Percentiles rank a stretch among this genome's conserved stretches.
These are phyloP conservation scores for Phytophthora pluvialis DNA, from an alignment of 352 stramenopile genomes.

Conservation along the genomic window DNA sequence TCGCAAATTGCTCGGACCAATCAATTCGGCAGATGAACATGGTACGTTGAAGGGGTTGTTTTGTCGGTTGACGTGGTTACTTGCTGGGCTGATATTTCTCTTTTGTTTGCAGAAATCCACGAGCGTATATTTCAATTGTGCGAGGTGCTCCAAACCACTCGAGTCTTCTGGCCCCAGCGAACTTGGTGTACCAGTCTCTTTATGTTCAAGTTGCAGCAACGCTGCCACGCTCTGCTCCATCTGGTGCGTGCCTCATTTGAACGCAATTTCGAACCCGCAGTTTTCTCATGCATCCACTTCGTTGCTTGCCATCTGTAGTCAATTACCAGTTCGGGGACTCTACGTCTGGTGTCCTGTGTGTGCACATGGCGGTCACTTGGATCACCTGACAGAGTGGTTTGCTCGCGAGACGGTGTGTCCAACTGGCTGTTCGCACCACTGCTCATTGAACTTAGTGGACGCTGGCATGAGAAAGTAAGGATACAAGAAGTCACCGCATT, in stretches of 20 bases:
- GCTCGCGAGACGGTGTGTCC: slow-evolving; percentile 67
- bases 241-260: slow-evolving; percentile 55
- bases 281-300: slow-evolving; percentile 11
- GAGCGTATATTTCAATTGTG: slow-evolving; percentile 87
- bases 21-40: slow-evolving; percentile 93
- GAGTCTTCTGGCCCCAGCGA: slow-evolving; percentile 49
- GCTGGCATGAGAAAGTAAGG: slow-evolving; percentile 14
- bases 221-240: slow-evolving; percentile 84
- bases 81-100: slow-evolving; percentile 11
- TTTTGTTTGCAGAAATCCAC: slow-evolving; percentile 79
- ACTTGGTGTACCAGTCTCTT: slow-evolving; percentile 33
- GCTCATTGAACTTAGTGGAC: slow-evolving; percentile 53
- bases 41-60: slow-evolving; percentile 40
- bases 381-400: slow-evolving; percentile 88
- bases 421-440: slow-evolving; percentile 78
- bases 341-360: slow-evolving; percentile 94
- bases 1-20: slow-evolving; percentile 80
- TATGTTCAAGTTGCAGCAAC: slow-evolving; percentile 81
- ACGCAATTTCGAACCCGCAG: background rate
- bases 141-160: slow-evolving; percentile 77
- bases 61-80: background rate
- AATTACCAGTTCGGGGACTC: slow-evolving; percentile 86
- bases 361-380: slow-evolving; percentile 87
- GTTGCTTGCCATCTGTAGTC: slow-evolving; percentile 42
- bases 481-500: too few relatives aligned